Evolutionary conservation across 2,329 filamentous ascomycete genomes (phyloP), one percentile per base, ranked within the genome.

Genomic region (Fusarium anguioides): DNA sequence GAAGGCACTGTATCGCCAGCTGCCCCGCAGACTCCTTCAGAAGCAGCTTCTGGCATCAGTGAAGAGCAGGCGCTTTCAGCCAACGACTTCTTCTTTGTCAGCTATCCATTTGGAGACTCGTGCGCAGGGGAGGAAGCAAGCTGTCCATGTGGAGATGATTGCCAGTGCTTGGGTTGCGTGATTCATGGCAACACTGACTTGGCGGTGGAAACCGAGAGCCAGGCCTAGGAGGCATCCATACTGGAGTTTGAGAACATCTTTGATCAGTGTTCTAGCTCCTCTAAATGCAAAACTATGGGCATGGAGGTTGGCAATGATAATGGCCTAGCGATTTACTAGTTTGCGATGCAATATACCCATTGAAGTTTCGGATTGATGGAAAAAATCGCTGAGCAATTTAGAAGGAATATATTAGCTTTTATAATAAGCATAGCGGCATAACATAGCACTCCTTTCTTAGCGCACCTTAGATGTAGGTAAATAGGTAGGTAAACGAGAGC

Each of bases 91-190:
- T 83, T 88, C 72, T 89, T 89, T 68, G 86, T 89, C 56, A 83
- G 81, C 53, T 84, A 88, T 63, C 81, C 83, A 4, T 83, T 81
- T 54, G 76, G 77, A 6, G 80, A 83, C 23, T 74, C 76, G 2
- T 87, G 85, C 70, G 80, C 79, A 1, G 85, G 85, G 4, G 81
- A 83, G 57, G 78, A 79, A 57, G 77, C 80, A 14, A 82, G 79
- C 37, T 89, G 86, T 70, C 84, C 83, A 1, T 89, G 87, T 55
- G 86, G 86, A 10, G 85, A 88, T 58, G 85, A 87, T 62, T 89
- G 86, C 57, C 78, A 84, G 61, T 89, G 86, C 66, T 75, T 87
- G 4, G 86, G 86, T 6, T 88, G 86, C 65, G 79, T 82, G 47
- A 85, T 87, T 48, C 86, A 88, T 53, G 78, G 78, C 48, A 77